phyloP scores from a whole-genome alignment of 495 filamentous ascomycete genomes.

The Aspergillus panamensis region DNA sequence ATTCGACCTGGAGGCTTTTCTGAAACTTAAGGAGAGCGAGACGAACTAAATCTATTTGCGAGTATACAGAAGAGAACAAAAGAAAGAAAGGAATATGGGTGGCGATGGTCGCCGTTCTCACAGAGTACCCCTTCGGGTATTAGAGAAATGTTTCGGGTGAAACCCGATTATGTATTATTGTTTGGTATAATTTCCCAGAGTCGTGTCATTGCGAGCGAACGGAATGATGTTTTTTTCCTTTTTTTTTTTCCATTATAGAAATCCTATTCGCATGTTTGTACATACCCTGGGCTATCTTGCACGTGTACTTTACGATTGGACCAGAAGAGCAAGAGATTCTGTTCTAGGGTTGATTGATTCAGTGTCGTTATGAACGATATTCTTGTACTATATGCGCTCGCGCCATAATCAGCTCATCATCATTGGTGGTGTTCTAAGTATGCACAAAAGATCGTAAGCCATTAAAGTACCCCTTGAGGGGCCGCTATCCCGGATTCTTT shows the following conservation, averaged over 20 bases:
- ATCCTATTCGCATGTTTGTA: conserved; percentile 47
- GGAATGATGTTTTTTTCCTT: conserved; percentile 42
- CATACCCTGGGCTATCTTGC: conserved; percentile 49
- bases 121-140: conserved; percentile 40
- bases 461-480: conserved; percentile 8
- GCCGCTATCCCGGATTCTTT: neutral
- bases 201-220: conserved; percentile 49
- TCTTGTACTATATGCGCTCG: conserved; percentile 15
- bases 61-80: conserved; percentile 24
- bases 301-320: conserved; percentile 46
- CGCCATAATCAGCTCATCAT: conserved; percentile 6
- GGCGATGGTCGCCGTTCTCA: conserved; percentile 34
- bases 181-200: conserved; percentile 46
- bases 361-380: conserved; percentile 22
- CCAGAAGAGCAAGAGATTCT: conserved; percentile 47
- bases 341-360: conserved; percentile 32
- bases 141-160: conserved; percentile 36
- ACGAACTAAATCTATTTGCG: conserved; percentile 37
- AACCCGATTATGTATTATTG: conserved; percentile 50
- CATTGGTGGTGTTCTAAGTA: conserved; percentile 16
- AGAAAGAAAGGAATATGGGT: conserved; percentile 29
- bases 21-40: conserved; percentile 61
- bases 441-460: conserved; percentile 15
- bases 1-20: conserved; percentile 85
- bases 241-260: conserved; percentile 44